phyloP scores from a whole-genome alignment of 2,329 filamentous ascomycete species.

The Pseudocercospora cruenta region DNA sequence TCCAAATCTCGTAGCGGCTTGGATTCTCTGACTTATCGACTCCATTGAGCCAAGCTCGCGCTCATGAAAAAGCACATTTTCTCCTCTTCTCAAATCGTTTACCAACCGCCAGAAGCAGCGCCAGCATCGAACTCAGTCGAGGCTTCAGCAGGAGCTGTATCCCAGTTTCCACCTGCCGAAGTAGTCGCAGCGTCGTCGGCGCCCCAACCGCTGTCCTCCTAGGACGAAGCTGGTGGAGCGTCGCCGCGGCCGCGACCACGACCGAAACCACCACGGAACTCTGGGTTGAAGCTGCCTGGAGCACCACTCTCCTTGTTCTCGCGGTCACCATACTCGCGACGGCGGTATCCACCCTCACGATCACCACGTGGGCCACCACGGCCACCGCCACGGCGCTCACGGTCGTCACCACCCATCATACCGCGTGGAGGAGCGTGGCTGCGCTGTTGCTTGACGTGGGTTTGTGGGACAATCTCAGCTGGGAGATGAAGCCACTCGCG shows the following conservation, averaged over 20 bases:
- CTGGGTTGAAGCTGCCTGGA: conserved; percentile 87
- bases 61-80: conserved; percentile 3
- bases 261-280: conserved; percentile 68
- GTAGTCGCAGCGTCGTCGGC: conserved; percentile 14
- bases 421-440: conserved; percentile 96
- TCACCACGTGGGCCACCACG: conserved; percentile 75
- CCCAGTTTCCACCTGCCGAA: conserved; percentile 4
- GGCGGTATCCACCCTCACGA: conserved; percentile 66
- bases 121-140: background rate
- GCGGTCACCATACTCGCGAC: conserved; percentile 59
- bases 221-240: conserved; percentile 56
- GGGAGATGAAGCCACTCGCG: conserved; percentile 99
- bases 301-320: conserved; percentile 85
- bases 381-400: conserved; percentile 77
- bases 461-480: conserved; percentile 98
- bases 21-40: conserved; percentile 25
- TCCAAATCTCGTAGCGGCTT: conserved; percentile 8
- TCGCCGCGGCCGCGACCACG: conserved; percentile 79
- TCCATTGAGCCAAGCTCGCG: conserved; percentile 11
- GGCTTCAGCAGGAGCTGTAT: conserved; percentile 6
- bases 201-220: conserved; percentile 30
- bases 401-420: conserved; percentile 82
- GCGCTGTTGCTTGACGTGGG: conserved; percentile 99
- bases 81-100: background rate
- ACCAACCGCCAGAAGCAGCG: background rate